Evolutionary conservation across 495 filamentous ascomycete species (phyloP), one percentile per base, ranked within the genome.

Genomic region (Chaetomidium leptoderma): DNA sequence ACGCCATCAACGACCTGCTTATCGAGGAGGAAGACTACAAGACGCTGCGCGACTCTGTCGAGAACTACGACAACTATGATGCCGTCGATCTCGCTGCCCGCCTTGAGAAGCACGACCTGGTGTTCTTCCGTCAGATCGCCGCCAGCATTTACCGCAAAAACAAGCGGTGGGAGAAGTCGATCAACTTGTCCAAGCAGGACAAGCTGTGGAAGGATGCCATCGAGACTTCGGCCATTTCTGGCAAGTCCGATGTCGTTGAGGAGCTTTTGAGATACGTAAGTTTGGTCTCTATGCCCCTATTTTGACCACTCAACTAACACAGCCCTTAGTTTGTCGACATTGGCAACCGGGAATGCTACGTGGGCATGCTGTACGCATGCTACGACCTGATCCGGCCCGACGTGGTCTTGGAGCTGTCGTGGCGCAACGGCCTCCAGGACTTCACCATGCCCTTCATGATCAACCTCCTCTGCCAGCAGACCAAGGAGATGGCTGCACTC

Each of bases 401-500:
- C 62, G 81, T 91, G 40, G 86, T 97, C 57, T 84, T 99, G 77
- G 95, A 99, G 76, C 79, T 99, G 50, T 96, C 92, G 53, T 99
- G 95, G 95, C 92, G 95, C 64, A 80, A 95, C 71, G 90, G 91
- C 52, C 86, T 99, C 35, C 84, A 86, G 60, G 95, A 99, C 79
- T 97, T 95, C 77, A 95, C 92, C 55, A 97, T 99, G 95, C 95
- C 95, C 16, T 99, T 91, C 79, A 95, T 99, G 91, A 97, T 99
- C 81, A 97, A 97, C 78, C 86, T 91, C 73, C 81, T 97, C 64
- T 86, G 84, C 72, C 89, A 95, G 71, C 92, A 97, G 72, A 89
- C 90, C 49, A 83, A 86, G 30, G 85, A 92, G 21, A 87, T 99
- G 61, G 85, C 90, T 59, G 73, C 74, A 55, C 81, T 99, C 33